Evolutionary conservation across 2,329 filamentous ascomycete species (phyloP), one percentile per base, ranked within the genome.

Genomic region (Xylaria sp.): DNA sequence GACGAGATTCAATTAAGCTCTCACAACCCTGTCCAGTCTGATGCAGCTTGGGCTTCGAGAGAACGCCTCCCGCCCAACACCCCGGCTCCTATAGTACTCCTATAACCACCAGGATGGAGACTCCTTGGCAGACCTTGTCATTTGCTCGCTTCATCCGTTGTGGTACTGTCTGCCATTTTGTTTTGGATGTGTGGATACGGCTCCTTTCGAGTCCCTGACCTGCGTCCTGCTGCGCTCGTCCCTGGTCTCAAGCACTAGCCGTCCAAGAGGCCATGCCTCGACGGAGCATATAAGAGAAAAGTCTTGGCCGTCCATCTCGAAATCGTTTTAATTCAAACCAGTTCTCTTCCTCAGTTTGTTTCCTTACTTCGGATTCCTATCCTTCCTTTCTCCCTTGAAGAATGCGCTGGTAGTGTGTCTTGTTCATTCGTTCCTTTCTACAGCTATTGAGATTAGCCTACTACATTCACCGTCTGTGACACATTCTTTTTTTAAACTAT

Each of bases 341-440:
- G 57, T 71, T 64, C 69, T 63, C 69, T 75, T 76, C 79, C 79
- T 26, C 76, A 74, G 72, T 66, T 72, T 73, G 71, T 69, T 70
- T 67, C 73, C 73, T 70, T 73, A 73, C 72, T 71, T 75, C 69
- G 58, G 73, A 72, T 69, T 73, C 70, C 59, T 71, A 67, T 76
- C 77, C 73, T 76, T 76, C 74, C 68, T 77, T 77, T 79, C 76
- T 79, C 80, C 74, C 75, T 76, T 77, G 49, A 65, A 80, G 79
- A 78, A 78, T 80, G 80, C 79, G 83, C 81, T 83, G 83, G 81
- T 84, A 82, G 81, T 85, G 80, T 84, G 78, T 80, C 77, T 74
- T 79, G 77, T 84, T 83, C 83, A 82, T 85, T 84, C 83, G 80
- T 83, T 84, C 77, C 77, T 83, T 76, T 79, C 71, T 68, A 71